These are phyloP conservation scores for Penstemon barbatus DNA, from an alignment of 257 asterid species.

Conservation along the genomic window DNA sequence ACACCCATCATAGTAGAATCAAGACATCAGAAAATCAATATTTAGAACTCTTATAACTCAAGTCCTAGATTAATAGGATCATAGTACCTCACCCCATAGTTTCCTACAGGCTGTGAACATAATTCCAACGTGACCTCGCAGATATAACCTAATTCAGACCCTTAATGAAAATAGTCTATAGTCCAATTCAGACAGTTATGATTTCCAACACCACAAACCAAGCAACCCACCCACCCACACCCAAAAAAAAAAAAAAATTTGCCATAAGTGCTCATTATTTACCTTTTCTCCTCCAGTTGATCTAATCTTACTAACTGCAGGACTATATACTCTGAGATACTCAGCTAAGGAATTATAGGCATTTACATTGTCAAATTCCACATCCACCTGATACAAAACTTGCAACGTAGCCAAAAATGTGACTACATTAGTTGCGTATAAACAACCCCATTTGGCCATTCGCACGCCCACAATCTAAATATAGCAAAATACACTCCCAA, in stretches of 20 bases:
- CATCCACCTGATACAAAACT: constrained; percentile 57
- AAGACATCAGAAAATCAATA: constrained; percentile 12
- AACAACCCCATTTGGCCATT: too few relatives aligned
- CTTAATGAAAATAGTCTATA: background rate
- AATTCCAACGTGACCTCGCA: constrained; percentile 79
- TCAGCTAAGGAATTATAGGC: constrained; percentile 66
- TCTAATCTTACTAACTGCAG: constrained; percentile 78
- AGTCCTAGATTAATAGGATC: constrained; percentile 5
- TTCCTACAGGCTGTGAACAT: constrained; percentile 87
- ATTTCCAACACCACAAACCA: too few relatives aligned
- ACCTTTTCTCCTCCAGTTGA: constrained; percentile 84
- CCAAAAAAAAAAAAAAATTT: too few relatives aligned
- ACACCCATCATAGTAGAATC: constrained; percentile 20
- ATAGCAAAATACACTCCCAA: too few relatives aligned
- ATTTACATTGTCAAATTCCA: constrained; percentile 59
- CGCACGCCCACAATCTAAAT: too few relatives aligned
- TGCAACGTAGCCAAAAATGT: too few relatives aligned
- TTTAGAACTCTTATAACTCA: constrained; percentile 1
- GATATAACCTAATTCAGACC: constrained; percentile 60
- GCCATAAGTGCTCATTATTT: background rate
- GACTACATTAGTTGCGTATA: too few relatives aligned
- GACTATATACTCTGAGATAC: constrained; percentile 74
- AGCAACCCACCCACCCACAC: too few relatives aligned
- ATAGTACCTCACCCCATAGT: constrained; percentile 85
- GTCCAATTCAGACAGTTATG: too few relatives aligned